Evolutionary conservation across 2,329 filamentous ascomycete genomes (phyloP).

Genomic region (Aplosporella prunicola): DNA sequence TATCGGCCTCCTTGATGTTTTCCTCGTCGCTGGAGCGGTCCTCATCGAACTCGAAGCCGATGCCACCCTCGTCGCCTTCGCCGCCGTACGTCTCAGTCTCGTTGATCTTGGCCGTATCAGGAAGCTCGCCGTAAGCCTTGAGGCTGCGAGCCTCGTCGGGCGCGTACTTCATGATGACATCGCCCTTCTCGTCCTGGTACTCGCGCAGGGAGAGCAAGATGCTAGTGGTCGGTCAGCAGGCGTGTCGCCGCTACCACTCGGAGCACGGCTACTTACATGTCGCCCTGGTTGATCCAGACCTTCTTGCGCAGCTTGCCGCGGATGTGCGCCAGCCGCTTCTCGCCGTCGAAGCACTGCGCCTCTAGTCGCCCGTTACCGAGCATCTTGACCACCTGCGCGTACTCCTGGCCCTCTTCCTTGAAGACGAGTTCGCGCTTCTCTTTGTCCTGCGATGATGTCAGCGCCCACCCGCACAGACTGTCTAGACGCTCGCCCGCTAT

Average conservation of each 20-base stretch:
- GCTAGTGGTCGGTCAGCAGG: not conserved
- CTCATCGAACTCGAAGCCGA: conserved; percentile 98
- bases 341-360: conserved; percentile 90
- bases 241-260: conserved; percentile 32
- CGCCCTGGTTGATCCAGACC: conserved; percentile 98
- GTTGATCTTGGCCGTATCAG: conserved; percentile 99
- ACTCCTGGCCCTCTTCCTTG: conserved; percentile 96
- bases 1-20: conserved; percentile 77
- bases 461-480: not conserved
- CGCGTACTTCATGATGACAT: conserved; percentile 69
- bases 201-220: conserved; percentile 61
- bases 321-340: conserved; percentile 73
- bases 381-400: conserved; percentile 89
- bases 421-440: conserved; percentile 98
- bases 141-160: conserved; percentile 84
- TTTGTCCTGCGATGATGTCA: conserved; percentile 51
- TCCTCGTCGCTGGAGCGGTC: conserved; percentile 61
- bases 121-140: conserved; percentile 95
- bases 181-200: conserved; percentile 89
- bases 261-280: conserved; percentile 60
- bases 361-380: conserved; percentile 89
- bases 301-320: conserved; percentile 98
- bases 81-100: conserved; percentile 92
- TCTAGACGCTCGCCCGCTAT: too few species aligned
- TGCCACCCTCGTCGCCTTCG: conserved; percentile 80